These are phyloP conservation scores for Paxillus rubicundulus DNA, from an alignment of 768 basidiomycete genomes.

Conservation along the genomic window DNA sequence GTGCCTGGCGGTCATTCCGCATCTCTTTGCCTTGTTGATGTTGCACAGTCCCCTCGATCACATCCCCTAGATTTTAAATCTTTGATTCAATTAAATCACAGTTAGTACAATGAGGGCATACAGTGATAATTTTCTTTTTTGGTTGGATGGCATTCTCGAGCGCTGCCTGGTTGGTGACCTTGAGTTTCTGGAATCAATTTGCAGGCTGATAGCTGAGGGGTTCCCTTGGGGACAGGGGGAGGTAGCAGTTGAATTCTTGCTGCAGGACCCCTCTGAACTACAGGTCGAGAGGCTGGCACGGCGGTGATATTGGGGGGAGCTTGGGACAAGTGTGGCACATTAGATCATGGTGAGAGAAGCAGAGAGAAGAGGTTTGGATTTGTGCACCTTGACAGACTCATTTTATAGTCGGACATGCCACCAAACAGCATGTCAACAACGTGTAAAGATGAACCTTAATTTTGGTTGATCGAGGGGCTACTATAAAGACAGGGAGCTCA, in stretches of 20 bases:
- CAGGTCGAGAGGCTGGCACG: no score
- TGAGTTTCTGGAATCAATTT: neutral
- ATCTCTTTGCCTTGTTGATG: neutral
- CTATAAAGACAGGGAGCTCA: neutral
- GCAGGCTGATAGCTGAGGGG: neutral
- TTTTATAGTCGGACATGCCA: neutral
- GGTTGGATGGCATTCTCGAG: neutral
- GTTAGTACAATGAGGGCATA: neutral
- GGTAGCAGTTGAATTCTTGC: neutral
- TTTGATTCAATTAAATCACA: neutral
- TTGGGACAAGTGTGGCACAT: no score
- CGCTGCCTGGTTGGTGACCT: neutral
- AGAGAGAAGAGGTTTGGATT: no score
- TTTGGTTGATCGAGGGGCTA: neutral
- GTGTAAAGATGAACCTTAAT: neutral
- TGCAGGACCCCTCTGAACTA: no score
- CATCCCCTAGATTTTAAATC: neutral
- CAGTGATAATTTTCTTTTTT: constrained; percentile 4
- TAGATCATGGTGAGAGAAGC: no score
- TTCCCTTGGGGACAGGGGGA: neutral
- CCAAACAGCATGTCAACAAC: constrained; percentile 2
- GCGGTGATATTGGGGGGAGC: no score
- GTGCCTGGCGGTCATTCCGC: neutral
- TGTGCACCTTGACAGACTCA: no score
- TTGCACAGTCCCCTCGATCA: neutral